Base-by-base conservation (phyloP, 2,329 filamentous ascomycete genomes). In the Aspergillus sp. region DNA sequence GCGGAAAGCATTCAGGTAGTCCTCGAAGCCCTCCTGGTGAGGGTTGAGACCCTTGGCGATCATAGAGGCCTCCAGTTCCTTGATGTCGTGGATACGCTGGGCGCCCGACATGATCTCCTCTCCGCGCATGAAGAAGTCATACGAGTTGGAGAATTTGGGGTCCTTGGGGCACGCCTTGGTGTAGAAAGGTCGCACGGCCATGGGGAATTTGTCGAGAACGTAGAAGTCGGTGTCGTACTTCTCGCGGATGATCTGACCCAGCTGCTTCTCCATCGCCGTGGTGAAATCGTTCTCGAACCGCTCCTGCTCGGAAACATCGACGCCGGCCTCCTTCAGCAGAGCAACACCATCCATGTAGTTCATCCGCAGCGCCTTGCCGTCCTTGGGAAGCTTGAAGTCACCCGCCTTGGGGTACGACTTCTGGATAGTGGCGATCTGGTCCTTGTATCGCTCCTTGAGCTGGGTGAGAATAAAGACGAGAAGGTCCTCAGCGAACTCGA, bases 181-280 rank as follows among this genome's bases (percentile, higher is more conserved):
- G 78, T 97, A 98, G 78, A 96, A 96, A 5, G 94, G 94, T 31
- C 95, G 87, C 20, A 95, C 91, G 42, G 83, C 82, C 76, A 95
- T 87, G 49, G 95, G 95, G 83, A 96, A 99, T 79, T 98, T 95
- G 82, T 98, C 94, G 63, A 99, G 85, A 22, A 96, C 89, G 80
- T 96, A 98, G 81, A 98, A 98, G 80, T 99, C 95, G 61, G 92
- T 95, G 73, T 90, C 86, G 84, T 90, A 96, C 80, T 96, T 97
- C 69, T 91, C 84, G 58, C 91, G 89, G 66, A 98, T 87, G 52
- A 98, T 83, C 26, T 87, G 88, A 59, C 95, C 95, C 9, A 98
- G 87, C n/a, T 89, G 90, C 80, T 76, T 82, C 70, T 82, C 80
- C 75, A 81, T 80, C 7, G 79, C 75, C 9, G 80, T 82, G 57